A percentile compares a stretch with the other conserved stretches of the same genome.
Conservation (phyloP, 495 filamentous ascomycete species). For the Xylaria palmicola region DNA sequence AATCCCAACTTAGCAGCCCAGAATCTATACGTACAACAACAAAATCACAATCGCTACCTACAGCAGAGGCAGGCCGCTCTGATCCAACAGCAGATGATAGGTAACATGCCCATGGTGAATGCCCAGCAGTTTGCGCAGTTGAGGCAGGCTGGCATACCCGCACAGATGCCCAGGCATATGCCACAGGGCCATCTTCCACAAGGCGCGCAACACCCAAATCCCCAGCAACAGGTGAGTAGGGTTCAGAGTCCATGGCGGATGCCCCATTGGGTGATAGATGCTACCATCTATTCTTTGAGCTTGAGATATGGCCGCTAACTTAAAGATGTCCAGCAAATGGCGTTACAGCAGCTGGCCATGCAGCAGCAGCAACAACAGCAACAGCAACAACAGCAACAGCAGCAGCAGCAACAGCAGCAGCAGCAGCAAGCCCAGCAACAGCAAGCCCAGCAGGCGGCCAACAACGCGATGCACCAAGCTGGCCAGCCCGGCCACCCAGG, state of each 20-base stretch:
- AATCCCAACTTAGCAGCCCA: constrained; percentile 52
- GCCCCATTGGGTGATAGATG: constrained; percentile 14
- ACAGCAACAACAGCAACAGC: constrained; percentile 50
- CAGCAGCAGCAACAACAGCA: constrained; percentile 52
- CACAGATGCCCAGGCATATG: constrained; percentile 44
- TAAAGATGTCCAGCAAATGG: constrained; percentile 26
- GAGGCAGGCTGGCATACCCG: constrained; percentile 40
- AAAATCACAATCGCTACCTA: too few species aligned
- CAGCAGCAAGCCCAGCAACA: constrained; percentile 52
- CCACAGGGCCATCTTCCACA: constrained; percentile 48
- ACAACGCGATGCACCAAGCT: constrained; percentile 40
- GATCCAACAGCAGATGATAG: constrained; percentile 49
- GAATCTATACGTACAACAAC: constrained; percentile 51
- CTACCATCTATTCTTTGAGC: neutral
- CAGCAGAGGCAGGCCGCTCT: constrained; percentile 32
- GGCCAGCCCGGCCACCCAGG: constrained; percentile 45
- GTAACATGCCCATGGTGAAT: constrained; percentile 60
- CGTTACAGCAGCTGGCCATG: constrained; percentile 41
- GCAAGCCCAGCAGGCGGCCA: constrained; percentile 51
- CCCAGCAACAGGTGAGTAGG: constrained; percentile 21
- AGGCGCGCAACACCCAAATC: constrained; percentile 44
- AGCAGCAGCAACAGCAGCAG: constrained; percentile 28
- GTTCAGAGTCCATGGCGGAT: neutral
- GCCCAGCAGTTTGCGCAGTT: constrained; percentile 58
- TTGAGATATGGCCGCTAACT: neutral